Evolutionary conservation across 306 rosid genomes (phyloP).

Genomic region (Ziziphus jujuba): DNA sequence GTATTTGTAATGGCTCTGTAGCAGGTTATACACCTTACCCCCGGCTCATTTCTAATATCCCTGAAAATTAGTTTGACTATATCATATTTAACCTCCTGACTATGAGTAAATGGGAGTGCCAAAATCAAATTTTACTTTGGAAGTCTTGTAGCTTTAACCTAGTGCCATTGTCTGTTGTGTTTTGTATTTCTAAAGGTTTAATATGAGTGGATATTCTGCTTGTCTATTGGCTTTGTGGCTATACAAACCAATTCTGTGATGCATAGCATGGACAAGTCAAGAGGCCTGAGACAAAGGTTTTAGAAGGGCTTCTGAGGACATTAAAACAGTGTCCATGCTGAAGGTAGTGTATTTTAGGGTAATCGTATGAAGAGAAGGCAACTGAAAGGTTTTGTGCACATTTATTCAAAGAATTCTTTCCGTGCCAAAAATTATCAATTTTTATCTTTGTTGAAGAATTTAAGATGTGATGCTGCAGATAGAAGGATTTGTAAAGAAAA

Average conservation of each 20-base stretch:
- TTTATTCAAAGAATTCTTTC: background rate
- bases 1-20: background rate
- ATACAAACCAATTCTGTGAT: background rate
- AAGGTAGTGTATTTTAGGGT: background rate
- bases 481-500: background rate
- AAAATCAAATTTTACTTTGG: background rate
- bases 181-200: background rate
- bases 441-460: slow-evolving; percentile 1
- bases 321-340: background rate
- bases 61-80: background rate
- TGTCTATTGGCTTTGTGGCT: background rate
- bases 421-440: background rate
- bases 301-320: background rate
- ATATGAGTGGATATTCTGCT: background rate
- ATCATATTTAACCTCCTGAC: background rate
- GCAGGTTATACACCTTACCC: background rate
- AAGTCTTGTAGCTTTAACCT: too few relatives aligned
- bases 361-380: background rate
- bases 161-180: background rate
- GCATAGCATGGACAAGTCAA: background rate
- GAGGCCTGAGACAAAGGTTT: slow-evolving; percentile 1
- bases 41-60: background rate
- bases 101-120: background rate
- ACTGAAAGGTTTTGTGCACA: background rate
- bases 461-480: background rate